A percentile compares a stretch with the other conserved stretches of the same genome.
Evolutionary conservation across 2,329 filamentous ascomycete genomes (phyloP).

Genomic region (Leptographium lundbergii): DNA sequence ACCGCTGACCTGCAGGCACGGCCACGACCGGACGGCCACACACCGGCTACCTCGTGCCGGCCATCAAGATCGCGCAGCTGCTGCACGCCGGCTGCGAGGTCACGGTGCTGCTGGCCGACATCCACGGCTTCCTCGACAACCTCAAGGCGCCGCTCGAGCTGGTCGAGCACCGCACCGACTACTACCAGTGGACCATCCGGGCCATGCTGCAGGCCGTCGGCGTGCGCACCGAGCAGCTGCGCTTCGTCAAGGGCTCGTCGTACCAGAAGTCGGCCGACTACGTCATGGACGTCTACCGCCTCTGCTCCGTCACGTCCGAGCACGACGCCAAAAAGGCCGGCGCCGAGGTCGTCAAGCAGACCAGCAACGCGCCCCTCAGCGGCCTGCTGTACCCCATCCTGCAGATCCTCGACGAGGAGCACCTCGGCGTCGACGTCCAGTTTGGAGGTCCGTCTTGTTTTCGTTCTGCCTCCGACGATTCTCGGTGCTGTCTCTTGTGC

Average conservation of each 20-base stretch:
- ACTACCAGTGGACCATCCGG: conserved; percentile 69
- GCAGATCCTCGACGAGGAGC: conserved; percentile 82
- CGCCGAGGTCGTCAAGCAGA: conserved; percentile 90
- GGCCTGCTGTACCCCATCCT: conserved; percentile 76
- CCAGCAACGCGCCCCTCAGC: conserved; percentile 58
- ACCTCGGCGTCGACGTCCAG: conserved; percentile 78
- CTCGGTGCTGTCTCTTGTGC: too few species aligned
- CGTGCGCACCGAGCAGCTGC: conserved; percentile 64
- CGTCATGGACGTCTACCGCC: conserved; percentile 76
- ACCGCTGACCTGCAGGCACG: conserved; percentile 36
- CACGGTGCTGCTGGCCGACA: conserved; percentile 62
- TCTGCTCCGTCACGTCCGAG: conserved; percentile 58
- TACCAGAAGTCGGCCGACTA: conserved; percentile 68
- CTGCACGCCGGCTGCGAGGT: conserved; percentile 75
- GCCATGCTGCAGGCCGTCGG: conserved; percentile 64
- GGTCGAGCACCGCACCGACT: conserved; percentile 67
- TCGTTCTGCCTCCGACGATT: too few species aligned
- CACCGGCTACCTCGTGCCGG: conserved; percentile 78
- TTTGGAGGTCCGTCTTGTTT: conserved; percentile 45
- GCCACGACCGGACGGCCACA: conserved; percentile 82
- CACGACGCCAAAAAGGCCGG: conserved; percentile 83
- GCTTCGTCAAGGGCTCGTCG: conserved; percentile 72
- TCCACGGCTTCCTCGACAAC: conserved; percentile 68
- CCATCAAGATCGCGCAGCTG: conserved; percentile 82
- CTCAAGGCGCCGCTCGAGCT: conserved; percentile 82